Conservation (phyloP, 2,329 filamentous ascomycete species). For the Cadophora luteo-olivacea region DNA sequence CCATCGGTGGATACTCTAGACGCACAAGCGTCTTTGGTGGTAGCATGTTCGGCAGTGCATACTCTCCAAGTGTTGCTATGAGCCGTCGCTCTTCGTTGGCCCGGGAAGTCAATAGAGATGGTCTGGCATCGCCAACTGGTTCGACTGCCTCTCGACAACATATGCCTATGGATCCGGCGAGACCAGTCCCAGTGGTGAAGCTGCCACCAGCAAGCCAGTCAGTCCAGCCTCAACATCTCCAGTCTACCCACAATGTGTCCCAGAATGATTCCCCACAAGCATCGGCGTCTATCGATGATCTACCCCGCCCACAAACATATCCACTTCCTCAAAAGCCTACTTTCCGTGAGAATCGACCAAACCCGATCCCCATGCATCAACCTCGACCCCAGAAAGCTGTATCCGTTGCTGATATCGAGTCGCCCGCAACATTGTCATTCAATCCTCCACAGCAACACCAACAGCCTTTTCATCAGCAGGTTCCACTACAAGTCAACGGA, state of each 20-base stretch:
- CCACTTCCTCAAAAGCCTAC: constrained; percentile 64
- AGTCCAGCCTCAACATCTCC: constrained; percentile 36
- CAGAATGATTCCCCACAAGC: constrained; percentile 34
- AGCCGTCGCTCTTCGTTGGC: constrained; percentile 85
- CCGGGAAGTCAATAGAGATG: constrained; percentile 72
- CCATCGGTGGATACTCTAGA: constrained; percentile 71
- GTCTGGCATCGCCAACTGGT: constrained; percentile 79
- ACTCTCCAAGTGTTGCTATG: constrained; percentile 86
- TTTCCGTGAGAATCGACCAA: constrained; percentile 62
- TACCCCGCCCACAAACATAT: constrained; percentile 58
- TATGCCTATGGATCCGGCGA: constrained; percentile 63
- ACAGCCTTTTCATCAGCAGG: constrained; percentile 92
- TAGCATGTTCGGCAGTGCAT: constrained; percentile 73
- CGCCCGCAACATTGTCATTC: constrained; percentile 64
- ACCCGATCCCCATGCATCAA: constrained; percentile 80
- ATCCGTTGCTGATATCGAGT: constrained; percentile 91
- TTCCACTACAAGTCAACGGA: constrained; percentile 75
- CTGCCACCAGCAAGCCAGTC: constrained; percentile 66
- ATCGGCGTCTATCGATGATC: constrained; percentile 49
- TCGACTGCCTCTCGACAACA: constrained; percentile 76
- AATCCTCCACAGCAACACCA: constrained; percentile 70
- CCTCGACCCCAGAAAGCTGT: constrained; percentile 94
- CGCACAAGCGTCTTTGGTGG: constrained; percentile 83
- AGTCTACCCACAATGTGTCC: constrained; percentile 44
- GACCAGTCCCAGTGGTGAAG: constrained; percentile 84